These are phyloP conservation scores for Phytopythium litorale DNA, from an alignment of 352 stramenopile genomes.

Conservation along the genomic window DNA sequence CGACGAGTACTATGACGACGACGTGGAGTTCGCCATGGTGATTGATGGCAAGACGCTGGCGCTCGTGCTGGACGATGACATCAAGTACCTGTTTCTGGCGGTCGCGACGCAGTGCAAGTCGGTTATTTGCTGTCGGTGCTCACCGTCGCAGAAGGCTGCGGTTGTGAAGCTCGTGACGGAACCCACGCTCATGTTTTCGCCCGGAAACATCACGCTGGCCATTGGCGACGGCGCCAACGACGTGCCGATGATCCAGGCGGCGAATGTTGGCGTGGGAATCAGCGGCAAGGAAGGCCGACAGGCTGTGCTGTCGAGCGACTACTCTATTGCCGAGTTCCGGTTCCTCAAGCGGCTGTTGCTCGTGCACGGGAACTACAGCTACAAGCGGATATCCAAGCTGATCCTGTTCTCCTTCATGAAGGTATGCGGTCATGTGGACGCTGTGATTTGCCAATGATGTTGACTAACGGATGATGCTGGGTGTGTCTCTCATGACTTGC, in stretches of 20 bases:
- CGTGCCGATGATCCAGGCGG: constrained; percentile 87
- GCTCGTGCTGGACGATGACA: constrained; percentile 82
- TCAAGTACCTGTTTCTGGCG: constrained; percentile 87
- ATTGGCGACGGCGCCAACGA: constrained; percentile 87
- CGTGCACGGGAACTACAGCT: constrained; percentile 89
- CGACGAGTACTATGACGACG: constrained; percentile 65
- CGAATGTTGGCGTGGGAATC: constrained; percentile 83
- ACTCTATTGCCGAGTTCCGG: constrained; percentile 80
- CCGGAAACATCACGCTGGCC: constrained; percentile 82
- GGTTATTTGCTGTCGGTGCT: constrained; percentile 86
- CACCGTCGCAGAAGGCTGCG: constrained; percentile 78
- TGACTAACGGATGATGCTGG: not conserved
- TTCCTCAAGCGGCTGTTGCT: constrained; percentile 79
- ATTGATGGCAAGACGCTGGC: constrained; percentile 86
- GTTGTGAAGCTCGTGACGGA: constrained; percentile 87
- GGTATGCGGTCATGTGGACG: not conserved
- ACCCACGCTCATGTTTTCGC: constrained; percentile 85
- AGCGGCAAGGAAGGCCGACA: constrained; percentile 85
- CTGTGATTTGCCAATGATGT: not conserved
- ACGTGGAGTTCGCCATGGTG: constrained; percentile 88
- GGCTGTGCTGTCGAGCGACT: constrained; percentile 83
- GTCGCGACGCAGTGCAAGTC: constrained; percentile 88
- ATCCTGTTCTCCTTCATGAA: constrained; percentile 91
- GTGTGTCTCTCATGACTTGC: not conserved
- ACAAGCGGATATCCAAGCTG: constrained; percentile 89